Conservation (phyloP, 2,329 filamentous ascomycete genomes). For the Ophiognomonia clavigignenti-juglandacearum region DNA sequence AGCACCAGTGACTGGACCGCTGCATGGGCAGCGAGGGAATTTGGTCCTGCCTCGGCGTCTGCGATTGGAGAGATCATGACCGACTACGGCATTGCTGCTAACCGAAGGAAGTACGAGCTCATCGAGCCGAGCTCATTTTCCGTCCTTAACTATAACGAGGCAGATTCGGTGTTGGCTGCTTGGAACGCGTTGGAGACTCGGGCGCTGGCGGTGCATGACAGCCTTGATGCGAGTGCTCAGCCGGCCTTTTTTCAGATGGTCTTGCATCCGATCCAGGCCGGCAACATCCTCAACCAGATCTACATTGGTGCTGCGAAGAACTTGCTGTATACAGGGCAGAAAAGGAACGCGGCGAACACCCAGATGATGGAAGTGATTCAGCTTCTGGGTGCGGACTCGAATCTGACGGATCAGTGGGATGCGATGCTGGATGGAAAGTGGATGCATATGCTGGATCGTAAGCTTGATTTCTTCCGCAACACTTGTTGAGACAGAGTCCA, state of each 20-base stretch:
- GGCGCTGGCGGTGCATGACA: constrained; percentile 52
- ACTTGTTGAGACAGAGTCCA: background rate
- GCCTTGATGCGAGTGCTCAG: constrained; percentile 42
- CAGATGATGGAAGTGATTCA: constrained; percentile 47
- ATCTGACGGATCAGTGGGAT: constrained; percentile 54
- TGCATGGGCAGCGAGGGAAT: constrained; percentile 48
- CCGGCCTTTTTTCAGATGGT: constrained; percentile 61
- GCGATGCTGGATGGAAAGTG: constrained; percentile 56
- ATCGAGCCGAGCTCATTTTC: constrained; percentile 55
- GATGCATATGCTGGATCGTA: constrained; percentile 31
- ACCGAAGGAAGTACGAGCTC: constrained; percentile 58
- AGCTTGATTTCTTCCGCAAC: too few species aligned
- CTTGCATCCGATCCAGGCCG: constrained; percentile 55
- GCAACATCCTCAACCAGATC: constrained; percentile 50
- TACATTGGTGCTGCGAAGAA: constrained; percentile 47
- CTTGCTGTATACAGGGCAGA: constrained; percentile 46
- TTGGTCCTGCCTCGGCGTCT: constrained; percentile 41
- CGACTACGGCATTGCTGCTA: constrained; percentile 51
- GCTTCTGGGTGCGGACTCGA: constrained; percentile 52
- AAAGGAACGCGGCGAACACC: constrained; percentile 50
- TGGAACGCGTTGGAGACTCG: constrained; percentile 49
- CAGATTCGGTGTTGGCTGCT: constrained; percentile 49
- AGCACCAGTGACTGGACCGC: constrained; percentile 52
- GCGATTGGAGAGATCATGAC: constrained; percentile 47
- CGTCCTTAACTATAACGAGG: constrained; percentile 60